phyloP scores from a whole-genome alignment of 129 eudicot genomes.

The Rutidosis leptorrhynchoides region DNA sequence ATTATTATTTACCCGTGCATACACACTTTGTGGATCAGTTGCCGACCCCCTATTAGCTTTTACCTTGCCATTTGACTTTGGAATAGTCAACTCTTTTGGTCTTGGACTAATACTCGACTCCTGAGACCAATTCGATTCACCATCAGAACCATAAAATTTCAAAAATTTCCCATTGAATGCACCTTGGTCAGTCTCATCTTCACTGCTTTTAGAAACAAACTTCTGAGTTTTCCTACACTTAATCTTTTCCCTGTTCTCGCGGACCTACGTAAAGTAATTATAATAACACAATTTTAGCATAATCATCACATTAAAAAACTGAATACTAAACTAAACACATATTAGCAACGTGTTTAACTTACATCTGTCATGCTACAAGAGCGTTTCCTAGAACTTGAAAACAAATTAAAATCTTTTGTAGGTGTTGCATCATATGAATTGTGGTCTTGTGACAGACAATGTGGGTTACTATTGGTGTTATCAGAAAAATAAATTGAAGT shows the following conservation, averaged over 20 bases:
- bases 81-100: slow-evolving; percentile 17
- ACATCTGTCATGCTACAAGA: slow-evolving; percentile 44
- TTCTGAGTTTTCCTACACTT: slow-evolving; percentile 42
- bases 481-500: slow-evolving; percentile 22
- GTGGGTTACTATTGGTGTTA: slow-evolving; percentile 26
- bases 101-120: slow-evolving; percentile 35
- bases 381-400: slow-evolving; percentile 40
- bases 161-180: slow-evolving; percentile 20
- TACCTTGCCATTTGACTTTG: slow-evolving; percentile 39
- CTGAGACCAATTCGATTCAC: slow-evolving; percentile 45
- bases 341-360: slow-evolving; percentile 26
- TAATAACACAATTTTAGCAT: background rate
- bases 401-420: slow-evolving; percentile 16
- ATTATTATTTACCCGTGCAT: slow-evolving; percentile 57
- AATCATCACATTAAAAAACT: background rate
- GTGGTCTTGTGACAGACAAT: slow-evolving; percentile 31
- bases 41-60: slow-evolving; percentile 66
- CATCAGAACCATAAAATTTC: slow-evolving; percentile 47
- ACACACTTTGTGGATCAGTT: slow-evolving; percentile 77
- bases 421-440: slow-evolving; percentile 20
- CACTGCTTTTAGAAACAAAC: slow-evolving; percentile 20
- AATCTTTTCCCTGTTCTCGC: slow-evolving; percentile 44
- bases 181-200: slow-evolving; percentile 27
- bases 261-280: slow-evolving; percentile 34
- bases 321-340: slow-evolving; percentile 5